Percentiles rank a stretch among this genome's conserved stretches.
Conservation (phyloP, 495 filamentous ascomycete species). For the Neurospora sp. region DNA sequence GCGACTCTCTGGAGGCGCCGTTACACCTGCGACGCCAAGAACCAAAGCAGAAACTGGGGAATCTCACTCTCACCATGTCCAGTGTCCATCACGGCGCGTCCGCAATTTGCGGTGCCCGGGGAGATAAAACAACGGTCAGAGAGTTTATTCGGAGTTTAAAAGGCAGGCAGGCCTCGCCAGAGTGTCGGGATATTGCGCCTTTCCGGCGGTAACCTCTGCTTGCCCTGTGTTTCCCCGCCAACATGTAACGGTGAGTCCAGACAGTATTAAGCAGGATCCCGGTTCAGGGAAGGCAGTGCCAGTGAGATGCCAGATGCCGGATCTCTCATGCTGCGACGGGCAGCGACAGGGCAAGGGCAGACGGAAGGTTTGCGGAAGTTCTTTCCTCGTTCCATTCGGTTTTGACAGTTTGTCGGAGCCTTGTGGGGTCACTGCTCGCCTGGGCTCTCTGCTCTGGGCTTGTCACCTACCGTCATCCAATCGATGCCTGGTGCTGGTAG, state of each 20-base stretch:
- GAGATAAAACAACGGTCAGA: background rate
- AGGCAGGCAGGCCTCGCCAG: background rate
- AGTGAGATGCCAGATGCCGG: background rate
- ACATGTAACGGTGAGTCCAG: background rate
- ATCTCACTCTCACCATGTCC: background rate
- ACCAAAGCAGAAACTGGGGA: background rate
- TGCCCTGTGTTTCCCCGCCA: background rate
- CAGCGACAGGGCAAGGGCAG: background rate
- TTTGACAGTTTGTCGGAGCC: background rate
- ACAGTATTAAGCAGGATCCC: background rate
- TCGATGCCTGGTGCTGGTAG: background rate
- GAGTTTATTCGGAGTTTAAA: background rate
- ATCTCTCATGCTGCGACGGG: background rate
- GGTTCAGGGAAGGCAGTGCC: background rate
- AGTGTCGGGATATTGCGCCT: background rate
- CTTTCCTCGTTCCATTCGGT: background rate
- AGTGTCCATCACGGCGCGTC: background rate
- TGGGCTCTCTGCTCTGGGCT: background rate
- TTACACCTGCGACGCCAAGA: background rate
- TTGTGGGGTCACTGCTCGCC: background rate
- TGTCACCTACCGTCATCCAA: background rate
- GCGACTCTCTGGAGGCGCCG: background rate
- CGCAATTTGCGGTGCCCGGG: background rate
- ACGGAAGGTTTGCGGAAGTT: background rate
- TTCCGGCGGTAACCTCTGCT: background rate